A percentile compares a stretch with the other conserved stretches of the same genome.
phyloP scores from a whole-genome alignment of 192 early-diverging fungal species.

The Helicostylum pulchrum region DNA sequence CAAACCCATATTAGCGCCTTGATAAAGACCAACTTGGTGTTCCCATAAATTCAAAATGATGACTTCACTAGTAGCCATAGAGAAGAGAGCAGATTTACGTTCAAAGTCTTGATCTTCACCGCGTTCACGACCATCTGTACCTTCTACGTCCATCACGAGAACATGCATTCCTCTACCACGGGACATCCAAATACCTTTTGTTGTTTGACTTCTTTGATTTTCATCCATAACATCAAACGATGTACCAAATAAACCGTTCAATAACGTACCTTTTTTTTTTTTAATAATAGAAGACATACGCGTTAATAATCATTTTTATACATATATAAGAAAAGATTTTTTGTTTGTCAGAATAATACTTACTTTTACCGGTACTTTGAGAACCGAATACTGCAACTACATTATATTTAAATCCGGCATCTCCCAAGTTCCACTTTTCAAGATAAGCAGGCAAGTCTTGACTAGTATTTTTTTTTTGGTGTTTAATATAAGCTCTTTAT shows the following conservation, averaged over 20 bases:
- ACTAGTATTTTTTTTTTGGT: conserved; percentile 34
- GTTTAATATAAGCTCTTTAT: background rate
- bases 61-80: conserved; percentile 91
- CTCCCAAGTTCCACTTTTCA: conserved; percentile 77
- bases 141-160: conserved; percentile 97
- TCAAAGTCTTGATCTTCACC: conserved; percentile 99
- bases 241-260: conserved; percentile 95
- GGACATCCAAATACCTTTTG: conserved; percentile 97
- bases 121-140: conserved; percentile 96
- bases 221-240: conserved; percentile 96
- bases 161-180: conserved; percentile 77
- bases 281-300: background rate
- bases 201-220: conserved; percentile 81
- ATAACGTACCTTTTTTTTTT: conserved; percentile 77
- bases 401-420: conserved; percentile 93
- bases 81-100: conserved; percentile 96
- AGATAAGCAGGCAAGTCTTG: conserved; percentile 70
- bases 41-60: conserved; percentile 99
- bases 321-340: background rate
- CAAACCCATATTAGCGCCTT: conserved; percentile 98
- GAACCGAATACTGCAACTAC: conserved; percentile 98
- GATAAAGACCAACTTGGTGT: conserved; percentile 94
- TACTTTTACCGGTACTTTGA: conserved; percentile 97
- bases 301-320: too few species aligned
- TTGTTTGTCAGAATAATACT: conserved; percentile 15